phyloP scores from a whole-genome alignment of 73 alveolate genomes.

The Stentor roeselii region DNA sequence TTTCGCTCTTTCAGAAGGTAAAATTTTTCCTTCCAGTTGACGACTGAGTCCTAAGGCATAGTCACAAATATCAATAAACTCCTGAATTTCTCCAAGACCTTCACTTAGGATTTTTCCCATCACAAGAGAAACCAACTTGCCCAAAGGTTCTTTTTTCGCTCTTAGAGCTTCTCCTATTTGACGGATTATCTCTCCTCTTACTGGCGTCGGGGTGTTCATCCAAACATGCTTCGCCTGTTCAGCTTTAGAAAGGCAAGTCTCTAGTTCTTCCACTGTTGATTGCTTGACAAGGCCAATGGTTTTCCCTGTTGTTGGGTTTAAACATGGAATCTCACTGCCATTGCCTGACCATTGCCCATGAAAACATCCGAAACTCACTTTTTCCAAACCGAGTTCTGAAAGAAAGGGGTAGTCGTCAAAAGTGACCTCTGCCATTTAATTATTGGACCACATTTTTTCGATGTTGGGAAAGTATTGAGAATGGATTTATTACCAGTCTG shows the following conservation, averaged over 20 bases:
- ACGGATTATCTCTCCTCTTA: slow-evolving; percentile 88
- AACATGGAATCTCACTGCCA: slow-evolving; percentile 37
- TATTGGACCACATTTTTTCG: too few species aligned
- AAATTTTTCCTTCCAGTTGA: slow-evolving; percentile 70
- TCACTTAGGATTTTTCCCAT: slow-evolving; percentile 90
- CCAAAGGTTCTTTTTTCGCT: slow-evolving; percentile 74
- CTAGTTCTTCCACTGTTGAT: slow-evolving; percentile 46
- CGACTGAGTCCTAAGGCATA: slow-evolving; percentile 87
- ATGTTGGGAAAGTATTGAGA: too few species aligned
- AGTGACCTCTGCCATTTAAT: slow-evolving; percentile 21
- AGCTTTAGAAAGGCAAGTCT: slow-evolving; percentile 34
- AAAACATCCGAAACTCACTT: slow-evolving; percentile 47
- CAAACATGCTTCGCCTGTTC: slow-evolving; percentile 43
- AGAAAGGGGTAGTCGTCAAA: slow-evolving; percentile 52
- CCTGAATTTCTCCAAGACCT: slow-evolving; percentile 91
- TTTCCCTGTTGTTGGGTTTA: slow-evolving; percentile 42
- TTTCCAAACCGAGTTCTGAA: slow-evolving; percentile 45
- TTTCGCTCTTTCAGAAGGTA: slow-evolving; percentile 87
- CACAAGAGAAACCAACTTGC: slow-evolving; percentile 71
- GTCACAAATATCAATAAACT: slow-evolving; percentile 87
- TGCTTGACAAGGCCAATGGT: slow-evolving; percentile 38
- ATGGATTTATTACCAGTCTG: slow-evolving; percentile 49
- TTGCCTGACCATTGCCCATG: slow-evolving; percentile 52
- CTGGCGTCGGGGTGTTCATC: slow-evolving; percentile 82
- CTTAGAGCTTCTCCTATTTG: slow-evolving; percentile 88